These are phyloP conservation scores for Zygoascus biomembranicola DNA, from an alignment of 805 yeast species.

Conservation along the genomic window DNA sequence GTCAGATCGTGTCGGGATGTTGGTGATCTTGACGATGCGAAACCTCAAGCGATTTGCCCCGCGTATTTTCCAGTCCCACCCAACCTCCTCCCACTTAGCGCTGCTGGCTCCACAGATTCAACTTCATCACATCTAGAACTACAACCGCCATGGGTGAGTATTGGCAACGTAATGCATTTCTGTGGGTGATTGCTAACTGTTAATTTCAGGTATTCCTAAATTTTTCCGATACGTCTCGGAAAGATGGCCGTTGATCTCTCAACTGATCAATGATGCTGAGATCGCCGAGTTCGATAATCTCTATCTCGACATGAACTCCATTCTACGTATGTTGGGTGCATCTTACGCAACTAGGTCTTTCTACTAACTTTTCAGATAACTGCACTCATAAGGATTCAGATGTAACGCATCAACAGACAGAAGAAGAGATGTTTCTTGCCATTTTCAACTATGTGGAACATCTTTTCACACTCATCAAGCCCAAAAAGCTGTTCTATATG, in stretches of 20 bases:
- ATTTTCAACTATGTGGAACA: slow-evolving; percentile 94
- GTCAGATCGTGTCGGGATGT: too few species aligned
- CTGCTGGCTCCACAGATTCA: neutral
- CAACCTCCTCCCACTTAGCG: neutral
- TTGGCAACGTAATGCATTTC: neutral
- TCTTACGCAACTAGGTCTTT: neutral
- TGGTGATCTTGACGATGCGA: too few species aligned
- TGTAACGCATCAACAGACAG: slow-evolving; percentile 58
- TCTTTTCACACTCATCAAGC: slow-evolving; percentile 77
- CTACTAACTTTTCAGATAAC: slow-evolving; percentile 29
- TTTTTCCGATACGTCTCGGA: slow-evolving; percentile 95
- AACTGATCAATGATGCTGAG: slow-evolving; percentile 68
- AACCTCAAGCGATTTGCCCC: neutral
- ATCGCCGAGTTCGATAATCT: slow-evolving; percentile 93
- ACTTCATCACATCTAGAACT: neutral
- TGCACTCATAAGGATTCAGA: slow-evolving; percentile 83
- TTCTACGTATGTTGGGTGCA: slow-evolving; percentile 45
- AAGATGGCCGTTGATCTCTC: slow-evolving; percentile 96
- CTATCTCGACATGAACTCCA: slow-evolving; percentile 96
- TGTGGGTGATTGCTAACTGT: neutral
- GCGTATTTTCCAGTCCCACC: neutral
- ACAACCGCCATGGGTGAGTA: neutral
- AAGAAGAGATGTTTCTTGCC: slow-evolving; percentile 87
- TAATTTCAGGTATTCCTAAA: slow-evolving; percentile 79
- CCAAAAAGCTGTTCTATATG: slow-evolving; percentile 82